Base-by-base conservation (phyloP, 2,329 filamentous ascomycete species). In the Fusarium anguioides region DNA sequence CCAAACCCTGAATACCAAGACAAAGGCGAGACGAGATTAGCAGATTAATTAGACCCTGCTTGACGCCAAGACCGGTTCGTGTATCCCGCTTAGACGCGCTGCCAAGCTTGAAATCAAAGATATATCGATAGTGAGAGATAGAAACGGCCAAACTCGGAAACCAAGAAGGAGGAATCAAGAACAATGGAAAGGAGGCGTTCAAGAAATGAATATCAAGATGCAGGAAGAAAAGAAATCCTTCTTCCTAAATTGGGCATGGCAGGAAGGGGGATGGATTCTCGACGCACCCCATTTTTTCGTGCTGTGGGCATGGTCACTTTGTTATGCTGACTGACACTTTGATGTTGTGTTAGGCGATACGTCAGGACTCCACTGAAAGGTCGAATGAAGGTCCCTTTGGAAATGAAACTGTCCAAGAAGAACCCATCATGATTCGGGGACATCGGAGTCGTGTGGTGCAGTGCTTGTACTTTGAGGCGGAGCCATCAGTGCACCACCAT, bases 381-480 rank as follows among this genome's bases (percentile, higher is more conserved):
- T 40, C 60, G 41, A 54, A 40, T 24, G 36, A 50, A 55, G 41
- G 64, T 29, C 27, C 40, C 41, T 36, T 52, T 46, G 41, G 48
- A 68, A 68, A 66, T 68, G 60, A 57, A 66, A 52, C 45, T 67
- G 40, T 23, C 45, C 39, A 60, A 24, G 60, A 31, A 44, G 53
- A 64, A 33, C n/a, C 23, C 59, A 48, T 67, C 44, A 41, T 36
- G 36, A 24, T 20, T 35, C 29, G 58, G 58, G 35, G 35, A 29
- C 29, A 42, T 31, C 18, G 39, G 39, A 15, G 18, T n/a, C 24
- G 14, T 37, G 18, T 17, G 26, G 27, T 31, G 48, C 15, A 23
- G 26, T 59, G 24, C 41, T 9, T 26, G 31, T 40, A 24, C n/a
- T 27, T 20, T 27, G 57, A 39, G 60, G 59, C 59, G 47, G 20